Percentiles rank a stretch among this genome's conserved stretches.
Evolutionary conservation across 805 yeast genomes (phyloP).

Genomic region (Candida loeiensis): DNA sequence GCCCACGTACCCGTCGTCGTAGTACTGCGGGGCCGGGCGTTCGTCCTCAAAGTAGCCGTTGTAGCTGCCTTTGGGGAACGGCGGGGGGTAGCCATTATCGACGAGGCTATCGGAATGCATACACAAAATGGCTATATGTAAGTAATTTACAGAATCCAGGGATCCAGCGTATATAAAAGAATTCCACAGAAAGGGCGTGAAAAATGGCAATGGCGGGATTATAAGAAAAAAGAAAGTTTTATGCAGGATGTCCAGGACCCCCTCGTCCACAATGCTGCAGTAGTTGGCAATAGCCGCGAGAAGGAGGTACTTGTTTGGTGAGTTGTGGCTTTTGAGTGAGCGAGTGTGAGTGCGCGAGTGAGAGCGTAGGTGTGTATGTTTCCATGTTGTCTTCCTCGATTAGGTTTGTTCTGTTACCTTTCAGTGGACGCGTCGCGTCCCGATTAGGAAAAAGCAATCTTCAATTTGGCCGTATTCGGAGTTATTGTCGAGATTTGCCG

Average conservation of each 20-base stretch:
- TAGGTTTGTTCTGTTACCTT: not conserved
- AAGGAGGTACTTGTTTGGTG: no score
- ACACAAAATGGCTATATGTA: not conserved
- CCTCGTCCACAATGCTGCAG: constrained; percentile 1
- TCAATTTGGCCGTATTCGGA: constrained; percentile 1
- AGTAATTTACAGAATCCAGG: not conserved
- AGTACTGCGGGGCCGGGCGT: no score
- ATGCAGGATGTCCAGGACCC: constrained; percentile 1
- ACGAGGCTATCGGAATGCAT: constrained; percentile 2
- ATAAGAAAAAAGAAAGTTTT: not conserved
- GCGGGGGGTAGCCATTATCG: not conserved
- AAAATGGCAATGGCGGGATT: constrained; percentile 1
- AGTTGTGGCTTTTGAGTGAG: no score
- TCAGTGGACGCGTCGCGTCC: constrained; percentile 6
- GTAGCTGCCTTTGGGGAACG: not conserved
- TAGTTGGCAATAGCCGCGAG: not conserved
- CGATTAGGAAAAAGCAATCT: not conserved
- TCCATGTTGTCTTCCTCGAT: no score
- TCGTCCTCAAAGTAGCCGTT: no score
- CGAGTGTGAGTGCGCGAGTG: no score
- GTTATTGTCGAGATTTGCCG: not conserved
- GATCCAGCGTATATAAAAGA: not conserved
- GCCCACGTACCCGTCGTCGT: no score
- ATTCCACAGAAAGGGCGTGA: not conserved
- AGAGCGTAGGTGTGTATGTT: no score